Base-by-base conservation (phyloP, 2,329 filamentous ascomycete species). In the Fusarium sp. region DNA sequence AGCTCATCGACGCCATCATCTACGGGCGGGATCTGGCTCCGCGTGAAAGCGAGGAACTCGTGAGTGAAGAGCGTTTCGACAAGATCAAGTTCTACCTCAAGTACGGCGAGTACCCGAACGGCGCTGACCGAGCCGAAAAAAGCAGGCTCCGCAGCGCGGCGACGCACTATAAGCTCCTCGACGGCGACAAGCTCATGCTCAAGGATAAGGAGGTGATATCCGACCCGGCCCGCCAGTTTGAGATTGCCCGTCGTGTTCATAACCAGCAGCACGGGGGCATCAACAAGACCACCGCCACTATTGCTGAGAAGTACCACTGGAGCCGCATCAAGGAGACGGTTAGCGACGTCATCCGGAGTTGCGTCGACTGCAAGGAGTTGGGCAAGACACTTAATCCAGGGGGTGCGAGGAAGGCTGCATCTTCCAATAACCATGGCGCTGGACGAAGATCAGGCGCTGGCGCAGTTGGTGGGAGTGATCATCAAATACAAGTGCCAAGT, bases 81-180 rank as follows among this genome's bases (percentile, higher is more conserved):
- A 97, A 97, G 85, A 98, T 98, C 79, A 91, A 94, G 77, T 98
- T 92, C 84, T 98, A 98, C 81, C 89, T 98, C 77, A 96, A 97
- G 81, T 93, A 94, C 79, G 91, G 91, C 77, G 93, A 94, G 79
- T 98, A 99, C 79, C 96, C 96, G 64, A 90, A 91, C 75, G 95
- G 94, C 68, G 94, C 95, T 77, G 93, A 97, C 83, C 89, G 95
- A 64, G 94, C 94, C 62, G 96, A 98, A 81, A 98, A 98, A 87
- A 95, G 91, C 81, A 91, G 95, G 74, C 88, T 99, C 61, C 89
- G 96, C 74, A 97, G 92, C 80, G 94, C 95, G 51, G 94, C 94
- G 40, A 97, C 93, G 18, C 95, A 98, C 81, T 98, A 98, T 84
- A 96, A 96, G 80, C 89, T 97, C 33, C 81, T 89, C 73, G 86